Evolutionary conservation across 139 green algal genomes (phyloP).

Genomic region (Pleodorina starrii): DNA sequence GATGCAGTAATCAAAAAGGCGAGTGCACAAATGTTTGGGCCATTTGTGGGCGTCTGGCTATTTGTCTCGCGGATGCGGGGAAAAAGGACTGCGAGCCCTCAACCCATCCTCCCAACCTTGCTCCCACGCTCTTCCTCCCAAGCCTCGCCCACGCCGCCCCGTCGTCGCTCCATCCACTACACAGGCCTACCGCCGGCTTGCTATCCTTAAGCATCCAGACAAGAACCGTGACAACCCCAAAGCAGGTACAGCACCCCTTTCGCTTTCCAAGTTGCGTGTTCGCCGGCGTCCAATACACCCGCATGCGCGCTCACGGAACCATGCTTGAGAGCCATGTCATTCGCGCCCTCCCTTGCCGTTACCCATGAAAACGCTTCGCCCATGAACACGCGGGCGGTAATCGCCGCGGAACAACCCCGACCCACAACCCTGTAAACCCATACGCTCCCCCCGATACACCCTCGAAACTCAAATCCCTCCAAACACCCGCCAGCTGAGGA

Average conservation of each 20-base stretch:
- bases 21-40: background rate
- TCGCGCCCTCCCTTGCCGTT: background rate
- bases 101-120: no score
- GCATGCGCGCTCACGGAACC: background rate
- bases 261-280: no score
- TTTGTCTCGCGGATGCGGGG: no score
- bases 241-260: conserved; percentile 58
- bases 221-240: conserved; percentile 81
- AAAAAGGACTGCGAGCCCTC: no score
- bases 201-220: conserved; percentile 87
- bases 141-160: background rate
- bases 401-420: no score
- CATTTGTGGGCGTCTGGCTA: no score
- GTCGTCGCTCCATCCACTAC: background rate
- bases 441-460: no score
- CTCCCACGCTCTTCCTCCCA: background rate
- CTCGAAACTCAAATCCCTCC: no score
- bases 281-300: no score
- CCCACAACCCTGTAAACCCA: no score
- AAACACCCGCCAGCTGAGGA: conserved; percentile 70
- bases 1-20: conserved; percentile 81
- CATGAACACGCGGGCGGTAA: no score
- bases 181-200: conserved; percentile 81
- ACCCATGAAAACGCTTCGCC: no score
- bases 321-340: background rate